A percentile compares a stretch with the other conserved stretches of the same genome.
These are phyloP conservation scores for Myxozyma udenii DNA, from an alignment of 805 yeast species.

Conservation along the genomic window DNA sequence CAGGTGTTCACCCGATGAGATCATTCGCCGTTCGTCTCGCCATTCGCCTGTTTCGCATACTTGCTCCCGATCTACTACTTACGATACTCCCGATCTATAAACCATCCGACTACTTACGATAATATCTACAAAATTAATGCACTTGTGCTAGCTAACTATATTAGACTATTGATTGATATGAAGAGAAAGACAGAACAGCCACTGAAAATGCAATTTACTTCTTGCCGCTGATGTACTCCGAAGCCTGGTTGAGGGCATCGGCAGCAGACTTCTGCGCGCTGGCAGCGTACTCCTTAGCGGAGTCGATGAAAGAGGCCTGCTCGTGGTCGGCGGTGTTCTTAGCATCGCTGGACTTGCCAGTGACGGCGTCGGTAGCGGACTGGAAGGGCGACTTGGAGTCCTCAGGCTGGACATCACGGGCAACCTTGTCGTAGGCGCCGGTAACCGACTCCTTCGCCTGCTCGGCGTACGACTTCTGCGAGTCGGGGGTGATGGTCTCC, in stretches of 20 bases:
- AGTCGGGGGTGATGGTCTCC: constrained; percentile 69
- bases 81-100: no score
- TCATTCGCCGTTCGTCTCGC: no score
- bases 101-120: no score
- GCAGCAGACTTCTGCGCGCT: constrained; percentile 32
- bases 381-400: constrained; percentile 67
- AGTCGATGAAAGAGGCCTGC: constrained; percentile 31
- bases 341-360: constrained; percentile 49
- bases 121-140: no score
- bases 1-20: no score
- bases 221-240: constrained; percentile 38
- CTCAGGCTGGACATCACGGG: constrained; percentile 59
- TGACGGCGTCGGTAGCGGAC: constrained; percentile 60
- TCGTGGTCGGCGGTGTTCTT: constrained; percentile 54
- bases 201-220: no score
- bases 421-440: constrained; percentile 62
- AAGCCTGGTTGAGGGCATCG: constrained; percentile 36
- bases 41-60: no score
- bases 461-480: constrained; percentile 60
- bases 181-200: no score
- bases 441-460: constrained; percentile 70
- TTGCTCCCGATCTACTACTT: no score
- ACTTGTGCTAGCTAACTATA: no score
- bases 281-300: constrained; percentile 35
- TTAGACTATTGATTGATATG: no score